Evolutionary conservation across 2,329 filamentous ascomycete species (phyloP), one percentile per base, ranked within the genome.

Genomic region (Zelopaecilomyces penicillatus): DNA sequence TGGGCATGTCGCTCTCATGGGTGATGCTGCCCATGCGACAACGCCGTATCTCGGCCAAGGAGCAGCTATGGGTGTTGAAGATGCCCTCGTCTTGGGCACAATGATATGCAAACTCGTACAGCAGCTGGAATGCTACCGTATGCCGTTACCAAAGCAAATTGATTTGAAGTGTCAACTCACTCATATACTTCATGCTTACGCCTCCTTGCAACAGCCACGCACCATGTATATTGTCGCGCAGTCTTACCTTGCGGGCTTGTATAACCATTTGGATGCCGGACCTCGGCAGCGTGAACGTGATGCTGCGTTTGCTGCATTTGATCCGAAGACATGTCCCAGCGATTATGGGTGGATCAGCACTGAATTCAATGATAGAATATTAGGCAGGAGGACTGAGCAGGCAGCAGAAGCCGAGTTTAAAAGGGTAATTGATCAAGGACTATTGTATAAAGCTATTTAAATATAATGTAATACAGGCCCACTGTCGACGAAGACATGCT

Each of bases 261-360:
- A 44, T 27, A 44, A 46, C 29, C 48, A 52, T 8, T 33, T 50
- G 6, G 29, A 41, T 6, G 26, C 4, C 2, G 51, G 48, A 1
- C 39, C 37, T 6, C 36, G 42, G 11, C 44, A 50, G 39, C 37
- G 35, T 29, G 47, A 36, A 10, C 43, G 52, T 31, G 48, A 52
- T 26, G 45, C 36, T 19, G 43, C 49, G 11, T 49, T 45, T 11
- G 33, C 32, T 30, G 32, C 30, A 7, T 47, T 19, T 28, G 43
- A 45, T 26, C 32, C 49, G 8, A 43, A 46, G 9, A 40, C 19
- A 19, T 43, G 42, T 10, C 37, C 42, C 19, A 54, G 50, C 12
- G 26, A 38, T 1, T 49, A 43, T 35, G 42, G 50, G n/a, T 54
- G 46, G 48, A 37, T 52, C 6, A 47, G 52, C 27, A 37, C 46